Evolutionary conservation across 192 early-diverging fungal genomes (phyloP).

Genomic region (Backusella circina): DNA sequence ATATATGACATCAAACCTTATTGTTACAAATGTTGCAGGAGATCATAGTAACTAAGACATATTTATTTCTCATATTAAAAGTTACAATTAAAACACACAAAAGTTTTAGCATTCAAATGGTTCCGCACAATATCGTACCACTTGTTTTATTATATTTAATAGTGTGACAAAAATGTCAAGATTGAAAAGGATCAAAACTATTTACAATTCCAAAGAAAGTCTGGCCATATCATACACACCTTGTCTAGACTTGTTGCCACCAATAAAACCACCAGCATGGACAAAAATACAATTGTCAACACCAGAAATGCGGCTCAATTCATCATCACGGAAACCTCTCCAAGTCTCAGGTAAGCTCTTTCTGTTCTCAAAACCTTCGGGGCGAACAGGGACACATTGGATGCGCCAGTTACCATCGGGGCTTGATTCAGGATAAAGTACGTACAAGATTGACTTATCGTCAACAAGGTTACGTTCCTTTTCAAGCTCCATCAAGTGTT

Average conservation of each 20-base stretch:
- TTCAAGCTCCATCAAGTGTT: constrained; percentile 76
- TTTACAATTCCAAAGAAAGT: constrained; percentile 47
- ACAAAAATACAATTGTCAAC: constrained; percentile 85
- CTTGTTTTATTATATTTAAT: background rate
- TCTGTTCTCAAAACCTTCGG: constrained; percentile 63
- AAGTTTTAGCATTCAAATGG: background rate
- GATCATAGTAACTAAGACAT: background rate
- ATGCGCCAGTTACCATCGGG: constrained; percentile 66
- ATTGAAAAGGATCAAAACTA: background rate
- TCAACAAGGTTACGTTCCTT: constrained; percentile 48
- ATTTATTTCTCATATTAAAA: background rate
- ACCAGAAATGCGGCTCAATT: constrained; percentile 69
- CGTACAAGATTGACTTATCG: constrained; percentile 60
- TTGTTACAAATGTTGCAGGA: background rate
- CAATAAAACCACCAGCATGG: constrained; percentile 62
- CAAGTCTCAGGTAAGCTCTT: constrained; percentile 77
- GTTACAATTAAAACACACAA: background rate
- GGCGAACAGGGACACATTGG: constrained; percentile 61
- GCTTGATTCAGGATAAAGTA: constrained; percentile 72
- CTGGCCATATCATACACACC: constrained; percentile 69
- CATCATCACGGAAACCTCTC: constrained; percentile 82
- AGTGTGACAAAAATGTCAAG: background rate
- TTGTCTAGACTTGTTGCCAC: constrained; percentile 65
- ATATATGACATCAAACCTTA: too few relatives aligned
- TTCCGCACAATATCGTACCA: background rate